Base-by-base conservation (phyloP, 2,329 filamentous ascomycete species). In the Fusarium algeriense region DNA sequence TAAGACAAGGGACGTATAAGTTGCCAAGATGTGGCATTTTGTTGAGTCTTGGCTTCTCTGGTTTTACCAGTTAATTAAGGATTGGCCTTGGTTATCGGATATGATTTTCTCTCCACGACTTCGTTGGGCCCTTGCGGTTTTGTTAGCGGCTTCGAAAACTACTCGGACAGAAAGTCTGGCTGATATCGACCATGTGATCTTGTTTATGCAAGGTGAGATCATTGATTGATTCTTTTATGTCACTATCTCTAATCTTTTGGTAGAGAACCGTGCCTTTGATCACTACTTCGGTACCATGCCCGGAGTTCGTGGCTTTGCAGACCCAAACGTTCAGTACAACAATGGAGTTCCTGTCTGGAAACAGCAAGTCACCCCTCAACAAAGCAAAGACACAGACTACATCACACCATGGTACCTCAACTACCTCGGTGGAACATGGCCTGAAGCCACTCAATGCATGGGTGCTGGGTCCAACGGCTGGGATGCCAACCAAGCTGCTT, bases 401-500 rank as follows among this genome's bases (percentile, higher is more conserved):
- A 65, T 65, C 12, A 65, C 60, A 0, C 63, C 87, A 0, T 89
- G 84, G 84, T 85, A 88, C 69, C 77, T 89, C 23, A 88, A 87
- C 70, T 87, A 88, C 69, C 80, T 84, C 9, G 86, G 85, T 4
- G 85, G 84, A n/a, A 78, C 81, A 41, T 87, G 82, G 79, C 68
- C 77, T 9, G 79, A 87, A 37, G 84, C 86, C 1, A 88, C 86
- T 8, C 87, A 88, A 71, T 89, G 87, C 73, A 86, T 87, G 81
- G 67, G 78, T 7, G 84, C 85, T 10, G 87, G 87, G 9, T 80
- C 78, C 67, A 88, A 89, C 67, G 83, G 83, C 23, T 89, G 87
- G 80, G 64, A 80, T 35, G 80, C 83, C 5, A 89, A 88, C 64
- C 87, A 89, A 38, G 82, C 81, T 2, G 84, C 86, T 7, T 80